phyloP scores from a whole-genome alignment of 1,284 basidiomycete genomes.

The Cryptococcus jaspeensis region DNA sequence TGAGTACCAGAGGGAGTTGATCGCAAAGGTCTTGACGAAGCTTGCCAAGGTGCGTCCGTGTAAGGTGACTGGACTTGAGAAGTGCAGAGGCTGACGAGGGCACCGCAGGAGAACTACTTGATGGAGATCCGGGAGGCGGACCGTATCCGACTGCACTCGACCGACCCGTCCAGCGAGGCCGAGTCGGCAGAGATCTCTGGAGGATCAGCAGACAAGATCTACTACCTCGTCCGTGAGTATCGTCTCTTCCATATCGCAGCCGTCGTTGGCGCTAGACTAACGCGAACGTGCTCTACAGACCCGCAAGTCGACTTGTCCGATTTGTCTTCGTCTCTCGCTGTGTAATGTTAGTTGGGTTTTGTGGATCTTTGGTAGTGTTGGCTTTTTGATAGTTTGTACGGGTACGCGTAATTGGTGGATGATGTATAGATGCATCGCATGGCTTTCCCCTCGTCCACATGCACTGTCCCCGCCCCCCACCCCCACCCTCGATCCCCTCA shows the following conservation, averaged over 20 bases:
- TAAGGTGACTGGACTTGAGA: not conserved
- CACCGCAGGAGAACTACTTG: slow-evolving; percentile 73
- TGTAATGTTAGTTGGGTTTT: slow-evolving; percentile 1
- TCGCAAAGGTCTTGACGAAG: slow-evolving; percentile 84
- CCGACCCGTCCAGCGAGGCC: no score
- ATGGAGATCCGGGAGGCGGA: slow-evolving; percentile 74
- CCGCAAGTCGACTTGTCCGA: slow-evolving; percentile 51
- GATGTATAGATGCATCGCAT: not conserved
- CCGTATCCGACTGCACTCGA: slow-evolving; percentile 53
- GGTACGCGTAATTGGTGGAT: not conserved
- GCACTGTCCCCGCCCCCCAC: not conserved
- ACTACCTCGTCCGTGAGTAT: slow-evolving; percentile 50
- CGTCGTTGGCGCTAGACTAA: not conserved
- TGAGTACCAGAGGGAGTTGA: slow-evolving; percentile 87
- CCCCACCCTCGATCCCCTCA: not conserved
- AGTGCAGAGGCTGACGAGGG: not conserved
- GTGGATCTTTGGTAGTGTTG: not conserved
- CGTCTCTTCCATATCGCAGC: not conserved
- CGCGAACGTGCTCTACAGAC: slow-evolving; percentile 21
- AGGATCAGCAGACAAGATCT: slow-evolving; percentile 32
- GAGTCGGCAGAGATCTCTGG: no score
- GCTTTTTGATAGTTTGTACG: not conserved
- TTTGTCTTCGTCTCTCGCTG: slow-evolving; percentile 43
- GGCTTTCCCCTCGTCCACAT: not conserved
- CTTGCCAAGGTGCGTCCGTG: slow-evolving; percentile 72